These are phyloP conservation scores for Suillus alpinus DNA, from an alignment of 768 basidiomycete species.

Conservation along the genomic window DNA sequence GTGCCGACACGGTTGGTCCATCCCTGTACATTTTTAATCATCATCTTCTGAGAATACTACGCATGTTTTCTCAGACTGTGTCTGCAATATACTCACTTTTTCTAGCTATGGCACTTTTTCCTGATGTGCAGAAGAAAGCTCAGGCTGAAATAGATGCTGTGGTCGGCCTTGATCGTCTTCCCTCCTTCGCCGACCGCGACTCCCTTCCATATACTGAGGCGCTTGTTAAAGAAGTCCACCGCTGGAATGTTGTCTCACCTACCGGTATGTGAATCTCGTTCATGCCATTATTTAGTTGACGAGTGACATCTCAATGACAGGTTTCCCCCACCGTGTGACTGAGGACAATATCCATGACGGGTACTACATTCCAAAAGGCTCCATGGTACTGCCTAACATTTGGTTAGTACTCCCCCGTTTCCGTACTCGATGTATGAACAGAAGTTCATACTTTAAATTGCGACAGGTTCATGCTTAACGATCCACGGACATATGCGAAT, in stretches of 20 bases:
- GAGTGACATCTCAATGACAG: neutral
- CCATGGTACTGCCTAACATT: neutral
- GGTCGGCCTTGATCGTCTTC: neutral
- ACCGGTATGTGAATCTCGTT: neutral
- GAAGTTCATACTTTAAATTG: neutral
- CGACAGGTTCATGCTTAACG: constrained; percentile 30
- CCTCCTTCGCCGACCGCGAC: neutral
- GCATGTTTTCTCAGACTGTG: neutral
- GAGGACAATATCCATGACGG: neutral
- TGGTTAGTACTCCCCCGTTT: neutral
- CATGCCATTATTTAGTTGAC: neutral
- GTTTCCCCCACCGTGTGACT: neutral
- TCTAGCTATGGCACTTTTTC: neutral
- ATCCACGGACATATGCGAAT: constrained; percentile 42
- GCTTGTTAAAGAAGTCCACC: neutral
- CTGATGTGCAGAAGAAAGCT: neutral
- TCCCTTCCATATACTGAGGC: neutral
- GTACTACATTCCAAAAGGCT: neutral
- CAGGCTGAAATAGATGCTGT: neutral
- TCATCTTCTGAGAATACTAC: neutral
- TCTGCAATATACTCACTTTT: neutral
- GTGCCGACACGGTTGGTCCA: neutral
- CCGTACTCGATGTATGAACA: neutral
- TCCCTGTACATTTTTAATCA: neutral
- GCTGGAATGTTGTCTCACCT: neutral